These are phyloP conservation scores for Xerophyta viscosa DNA, from an alignment of 106 monocot species.

Conservation along the genomic window DNA sequence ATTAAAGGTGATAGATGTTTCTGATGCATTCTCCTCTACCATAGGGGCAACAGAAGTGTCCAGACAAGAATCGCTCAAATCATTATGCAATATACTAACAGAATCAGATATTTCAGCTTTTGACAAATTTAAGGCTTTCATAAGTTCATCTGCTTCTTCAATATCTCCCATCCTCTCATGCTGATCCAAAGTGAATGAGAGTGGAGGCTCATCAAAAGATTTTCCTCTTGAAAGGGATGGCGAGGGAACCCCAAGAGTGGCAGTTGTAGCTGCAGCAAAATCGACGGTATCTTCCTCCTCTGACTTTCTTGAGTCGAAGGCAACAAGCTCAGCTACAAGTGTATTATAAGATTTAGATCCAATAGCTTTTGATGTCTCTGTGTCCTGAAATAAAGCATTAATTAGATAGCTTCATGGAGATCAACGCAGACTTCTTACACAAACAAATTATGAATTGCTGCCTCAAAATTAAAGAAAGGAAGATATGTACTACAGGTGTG, in stretches of 20 bases:
- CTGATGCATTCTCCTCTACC: constrained; percentile 14
- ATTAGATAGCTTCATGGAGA: not conserved
- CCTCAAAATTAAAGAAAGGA: too few species aligned
- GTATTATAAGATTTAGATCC: constrained; percentile 91
- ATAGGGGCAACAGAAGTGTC: constrained; percentile 12
- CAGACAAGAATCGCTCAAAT: constrained; percentile 7
- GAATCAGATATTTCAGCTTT: constrained; percentile 24
- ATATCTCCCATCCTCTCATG: constrained; percentile 46
- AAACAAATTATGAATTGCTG: too few species aligned
- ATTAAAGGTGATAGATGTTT: constrained; percentile 15
- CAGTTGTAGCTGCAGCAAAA: constrained; percentile 90
- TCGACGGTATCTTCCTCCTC: constrained; percentile 47
- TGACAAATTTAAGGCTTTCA: constrained; percentile 61
- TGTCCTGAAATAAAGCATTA: constrained; percentile 44
- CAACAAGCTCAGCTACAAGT: constrained; percentile 77
- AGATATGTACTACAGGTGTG: too few species aligned
- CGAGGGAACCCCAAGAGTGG: constrained; percentile 71
- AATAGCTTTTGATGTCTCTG: constrained; percentile 63
- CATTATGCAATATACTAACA: constrained; percentile 1
- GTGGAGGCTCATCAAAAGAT: constrained; percentile 57
- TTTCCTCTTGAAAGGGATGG: constrained; percentile 61
- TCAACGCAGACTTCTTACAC: not conserved
- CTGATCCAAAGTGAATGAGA: constrained; percentile 16
- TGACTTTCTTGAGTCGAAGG: constrained; percentile 36
- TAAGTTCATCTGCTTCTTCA: constrained; percentile 75